Conservation (phyloP, 2,329 filamentous ascomycete species). For the Elsinoe batatas region DNA sequence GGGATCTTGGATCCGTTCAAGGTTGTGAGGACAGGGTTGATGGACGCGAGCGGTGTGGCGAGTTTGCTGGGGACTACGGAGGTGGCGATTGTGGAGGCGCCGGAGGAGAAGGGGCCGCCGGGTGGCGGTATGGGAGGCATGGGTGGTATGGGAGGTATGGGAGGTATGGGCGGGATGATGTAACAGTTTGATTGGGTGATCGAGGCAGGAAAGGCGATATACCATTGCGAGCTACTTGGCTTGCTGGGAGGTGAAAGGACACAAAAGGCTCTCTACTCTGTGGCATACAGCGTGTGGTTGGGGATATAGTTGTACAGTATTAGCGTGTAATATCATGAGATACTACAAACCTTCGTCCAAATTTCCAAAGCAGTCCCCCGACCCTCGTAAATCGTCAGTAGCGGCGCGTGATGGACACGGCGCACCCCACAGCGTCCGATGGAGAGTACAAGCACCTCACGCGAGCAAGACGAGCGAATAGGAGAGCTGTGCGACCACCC, state of each 20-base stretch:
- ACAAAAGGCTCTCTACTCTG: slow-evolving; percentile 1
- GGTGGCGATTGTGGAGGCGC: slow-evolving; percentile 92
- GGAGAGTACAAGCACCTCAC: background rate
- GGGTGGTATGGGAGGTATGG: slow-evolving; percentile 49
- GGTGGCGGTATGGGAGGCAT: slow-evolving; percentile 52
- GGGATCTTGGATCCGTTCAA: slow-evolving; percentile 99
- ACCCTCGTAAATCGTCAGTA: no score
- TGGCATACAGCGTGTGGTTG: background rate
- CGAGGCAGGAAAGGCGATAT: background rate
- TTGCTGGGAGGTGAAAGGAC: background rate
- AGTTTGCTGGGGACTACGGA: slow-evolving; percentile 96
- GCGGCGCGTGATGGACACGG: no score
- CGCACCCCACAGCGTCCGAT: no score
- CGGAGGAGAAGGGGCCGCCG: slow-evolving; percentile 73
- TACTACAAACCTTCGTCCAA: background rate
- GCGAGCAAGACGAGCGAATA: background rate
- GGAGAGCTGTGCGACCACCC: background rate
- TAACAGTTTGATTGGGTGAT: background rate
- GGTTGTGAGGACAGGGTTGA: slow-evolving; percentile 92
- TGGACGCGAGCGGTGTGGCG: slow-evolving; percentile 91
- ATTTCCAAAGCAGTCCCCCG: no score
- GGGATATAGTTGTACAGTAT: slow-evolving; percentile 13
- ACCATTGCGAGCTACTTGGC: background rate
- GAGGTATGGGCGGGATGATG: slow-evolving; percentile 44
- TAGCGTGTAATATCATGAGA: slow-evolving; percentile 13